Conservation (phyloP, 257 asterid species). For the Thymus quinquecostatus region DNA sequence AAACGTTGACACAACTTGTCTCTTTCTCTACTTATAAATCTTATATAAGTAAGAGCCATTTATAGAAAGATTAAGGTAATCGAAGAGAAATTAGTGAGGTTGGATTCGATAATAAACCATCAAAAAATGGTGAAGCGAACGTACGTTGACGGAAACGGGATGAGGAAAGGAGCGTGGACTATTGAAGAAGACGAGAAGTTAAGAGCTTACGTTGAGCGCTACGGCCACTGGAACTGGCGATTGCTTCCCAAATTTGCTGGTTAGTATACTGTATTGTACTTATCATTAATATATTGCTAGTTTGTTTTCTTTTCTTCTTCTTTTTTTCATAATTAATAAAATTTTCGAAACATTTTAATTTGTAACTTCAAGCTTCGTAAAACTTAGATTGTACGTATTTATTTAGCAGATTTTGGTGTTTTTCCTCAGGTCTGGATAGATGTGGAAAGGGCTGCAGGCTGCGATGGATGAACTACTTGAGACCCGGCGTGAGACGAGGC, state of each 20-base stretch:
- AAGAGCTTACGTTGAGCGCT: neutral
- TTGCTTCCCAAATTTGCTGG: conserved; percentile 9
- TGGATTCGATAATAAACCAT: neutral
- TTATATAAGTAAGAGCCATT: neutral
- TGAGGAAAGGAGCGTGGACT: conserved; percentile 7
- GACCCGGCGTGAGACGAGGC: neutral
- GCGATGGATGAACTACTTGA: conserved; percentile 17
- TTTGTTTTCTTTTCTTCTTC: neutral
- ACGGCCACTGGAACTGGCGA: conserved; percentile 15
- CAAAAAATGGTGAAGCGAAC: neutral
- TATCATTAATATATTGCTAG: too few relatives aligned
- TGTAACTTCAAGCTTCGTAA: too few relatives aligned
- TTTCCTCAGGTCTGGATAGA: neutral
- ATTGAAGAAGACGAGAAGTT: neutral
- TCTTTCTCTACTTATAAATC: too few relatives aligned
- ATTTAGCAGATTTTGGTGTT: too few relatives aligned
- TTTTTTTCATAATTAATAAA: too few relatives aligned
- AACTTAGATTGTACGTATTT: too few relatives aligned
- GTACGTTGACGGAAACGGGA: neutral
- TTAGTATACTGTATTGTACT: neutral
- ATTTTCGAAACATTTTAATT: too few relatives aligned
- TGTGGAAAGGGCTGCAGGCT: conserved; percentile 14
- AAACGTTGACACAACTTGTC: too few relatives aligned
- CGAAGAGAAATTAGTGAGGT: neutral
- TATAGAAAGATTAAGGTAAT: neutral